Base-by-base conservation (phyloP, 345 rosid species). In the Euphorbia pulcherrima region DNA sequence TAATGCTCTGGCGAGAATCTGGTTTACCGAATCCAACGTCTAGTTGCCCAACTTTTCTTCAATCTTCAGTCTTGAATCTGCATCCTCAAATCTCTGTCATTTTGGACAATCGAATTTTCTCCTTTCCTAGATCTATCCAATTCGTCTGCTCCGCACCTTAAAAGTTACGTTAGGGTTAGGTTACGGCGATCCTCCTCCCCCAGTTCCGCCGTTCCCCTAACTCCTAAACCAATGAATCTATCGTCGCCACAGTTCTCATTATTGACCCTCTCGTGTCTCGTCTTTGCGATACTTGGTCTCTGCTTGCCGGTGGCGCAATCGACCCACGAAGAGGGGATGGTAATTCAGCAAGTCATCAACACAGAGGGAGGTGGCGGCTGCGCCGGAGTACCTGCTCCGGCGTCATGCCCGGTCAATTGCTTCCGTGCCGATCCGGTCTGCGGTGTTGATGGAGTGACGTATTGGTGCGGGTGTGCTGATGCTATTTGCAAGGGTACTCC, bases 401-500 rank as follows among this genome's bases (percentile, higher is more conserved):
- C 23, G 4, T 80, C 87, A 3, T 94, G 97, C 68, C 99, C 99
- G 29, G 72, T 91, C 52, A 92, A 79, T 21, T 94, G 99, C 76
- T 92, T 94, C 71, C 75, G 92, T 24, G 76, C 90, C 8, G 92
- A 92, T 56, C 99, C 97, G 20, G 97, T 92, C 21, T 94, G 99
- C 47, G 97, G 97, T 9, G 86, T 73, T 28, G 83, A 91, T 70
- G 88, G 96, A 33, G 87, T 87, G 66, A 94, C 97, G 48, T 94
- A 94, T 75, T 94, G 99, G 99, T 94, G 99, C 67, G 99, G 99
- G 33, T 89, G 99, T 70, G 68, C 83, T 6, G 93, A 94, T 54
- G 99, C 99, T 8, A 61, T 66, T 48, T 94, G 99, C 30, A 77
- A 80, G 5, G 93, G 96, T 2, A 83, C 79, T 74, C 55, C 75